Evolutionary conservation across 139 green algal species (phyloP).

Genomic region (Micractinium sp.): DNA sequence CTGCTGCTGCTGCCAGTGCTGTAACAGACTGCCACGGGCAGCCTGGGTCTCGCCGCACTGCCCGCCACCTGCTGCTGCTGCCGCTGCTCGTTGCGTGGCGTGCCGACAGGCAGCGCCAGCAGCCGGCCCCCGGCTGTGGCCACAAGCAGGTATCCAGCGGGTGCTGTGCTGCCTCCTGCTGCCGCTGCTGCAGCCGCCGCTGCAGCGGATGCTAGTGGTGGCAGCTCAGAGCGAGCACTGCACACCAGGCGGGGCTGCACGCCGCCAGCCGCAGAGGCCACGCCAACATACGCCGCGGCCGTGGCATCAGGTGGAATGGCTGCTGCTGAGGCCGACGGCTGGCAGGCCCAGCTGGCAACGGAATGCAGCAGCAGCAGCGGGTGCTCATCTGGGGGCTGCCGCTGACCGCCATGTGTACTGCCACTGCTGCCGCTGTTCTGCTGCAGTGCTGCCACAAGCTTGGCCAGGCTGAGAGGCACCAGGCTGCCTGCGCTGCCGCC

Average conservation of each 20-base stretch:
- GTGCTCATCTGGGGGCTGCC: background rate
- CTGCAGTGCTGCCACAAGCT: background rate
- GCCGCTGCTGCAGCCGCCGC: background rate
- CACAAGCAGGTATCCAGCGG: background rate
- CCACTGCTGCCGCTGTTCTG: background rate
- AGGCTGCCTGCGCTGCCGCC: background rate
- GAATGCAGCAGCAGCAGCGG: background rate
- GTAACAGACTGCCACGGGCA: background rate
- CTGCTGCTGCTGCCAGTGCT: background rate
- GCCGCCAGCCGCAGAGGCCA: background rate
- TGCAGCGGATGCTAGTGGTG: background rate
- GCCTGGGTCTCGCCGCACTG: background rate
- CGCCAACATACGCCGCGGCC: background rate
- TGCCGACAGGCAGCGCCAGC: background rate
- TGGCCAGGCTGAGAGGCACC: conserved; percentile 3
- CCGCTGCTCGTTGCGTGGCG: background rate
- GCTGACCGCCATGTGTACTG: background rate
- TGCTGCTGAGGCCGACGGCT: background rate
- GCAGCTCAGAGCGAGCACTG: background rate
- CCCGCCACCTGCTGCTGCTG: background rate
- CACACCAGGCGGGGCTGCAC: background rate
- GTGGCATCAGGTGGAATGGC: background rate
- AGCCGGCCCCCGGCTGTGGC: background rate
- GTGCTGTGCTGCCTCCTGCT: background rate
- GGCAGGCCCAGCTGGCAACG: conserved; percentile 5